Base-by-base conservation (phyloP, 2,329 filamentous ascomycete genomes). In the Fusarium longipes region DNA sequence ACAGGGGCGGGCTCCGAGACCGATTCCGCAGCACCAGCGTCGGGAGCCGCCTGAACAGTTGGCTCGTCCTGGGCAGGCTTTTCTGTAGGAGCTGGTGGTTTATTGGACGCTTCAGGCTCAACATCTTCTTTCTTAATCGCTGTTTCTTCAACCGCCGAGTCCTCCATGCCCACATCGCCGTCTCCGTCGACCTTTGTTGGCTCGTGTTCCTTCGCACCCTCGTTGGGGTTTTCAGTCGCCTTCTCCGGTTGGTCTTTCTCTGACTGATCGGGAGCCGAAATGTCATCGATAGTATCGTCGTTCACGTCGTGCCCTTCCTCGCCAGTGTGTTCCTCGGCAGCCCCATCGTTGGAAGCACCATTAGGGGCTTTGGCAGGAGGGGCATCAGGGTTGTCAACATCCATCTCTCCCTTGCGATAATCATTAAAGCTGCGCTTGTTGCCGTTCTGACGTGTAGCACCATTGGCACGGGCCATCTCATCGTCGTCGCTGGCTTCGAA, bases 401-500 rank as follows among this genome's bases (percentile, higher is more conserved):
- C 77, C 55, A 72, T 74, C 12, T 80, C 79, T 14, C 67, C 68
- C 52, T 86, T 84, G 18, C 79, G 78, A 71, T 81, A 86, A 68
- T 87, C 85, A 49, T 78, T 80, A 68, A 87, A 87, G 2, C 81
- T 81, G 18, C 83, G 83, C 68, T 82, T 82, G 55, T 79, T 81
- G 27, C 80, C 83, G 29, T 81, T 84, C 30, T 79, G 77, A 32
- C 77, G 78, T 50, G 86, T 89, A 38, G 93, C 85, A 17, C 93
- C 95, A 69, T 96, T 93, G 35, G 86, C 85, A 39, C 83, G 83
- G 39, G 87, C 87, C 78, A 93, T 87, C 12, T 97, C 93, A 72
- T 98, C 95, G 61, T 97, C 93, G 63, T 97, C 93, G 67, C 92
- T 96, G 40, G 96, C 92, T 60, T 93, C 92, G 40, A 94, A 87